Base-by-base conservation (phyloP, 2,329 filamentous ascomycete genomes). In the Polychaeton citri region DNA sequence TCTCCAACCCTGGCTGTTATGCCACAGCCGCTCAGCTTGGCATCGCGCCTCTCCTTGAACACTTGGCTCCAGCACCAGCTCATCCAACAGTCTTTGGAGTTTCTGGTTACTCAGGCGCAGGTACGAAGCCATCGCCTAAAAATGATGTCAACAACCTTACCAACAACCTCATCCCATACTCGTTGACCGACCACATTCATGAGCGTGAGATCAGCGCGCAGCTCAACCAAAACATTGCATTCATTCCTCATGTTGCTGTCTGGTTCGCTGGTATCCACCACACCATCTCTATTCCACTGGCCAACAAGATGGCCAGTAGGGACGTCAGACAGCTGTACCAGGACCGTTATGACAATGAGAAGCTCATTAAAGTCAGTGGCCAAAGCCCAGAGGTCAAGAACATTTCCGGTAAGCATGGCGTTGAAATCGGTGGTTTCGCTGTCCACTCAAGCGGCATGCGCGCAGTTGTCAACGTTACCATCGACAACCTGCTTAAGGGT, bases 181-280 rank as follows among this genome's bases (percentile, higher is more conserved):
- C 79, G 49, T 64, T 94, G 61, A 93, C 85, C 21, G 87, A 86
- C 48, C 90, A 96, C 64, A 83, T 96, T 43, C 90, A 96, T 64
- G 90, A 98, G 69, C 76, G 74, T 32, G 90, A 96, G 59, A 90
- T 96, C 44, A 80, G 79, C 54, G 57, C 65, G 35, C 86, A 93
- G 55, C 72, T 96, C 8, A 81, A 79, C 33, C 69, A 66, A 10
- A 64, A 73, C 13, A 77, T 93, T 8, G 81, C 79, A 5, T 98
- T 98, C 57, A 81, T 90, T 39, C 90, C 90, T 5, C 90, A 96
- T 59, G 87, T 94, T 17, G 84, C 86, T n/a, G 76, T 81, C 10
- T 96, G 86, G 88, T 96, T 96, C 73, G 81, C 92, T 55, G 88
- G 88, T 44, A 96, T 96, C 49, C 78, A 84, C 55, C 82, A 87